Conservation (phyloP, 768 basidiomycete genomes). For the Leccinum sublutescens region DNA sequence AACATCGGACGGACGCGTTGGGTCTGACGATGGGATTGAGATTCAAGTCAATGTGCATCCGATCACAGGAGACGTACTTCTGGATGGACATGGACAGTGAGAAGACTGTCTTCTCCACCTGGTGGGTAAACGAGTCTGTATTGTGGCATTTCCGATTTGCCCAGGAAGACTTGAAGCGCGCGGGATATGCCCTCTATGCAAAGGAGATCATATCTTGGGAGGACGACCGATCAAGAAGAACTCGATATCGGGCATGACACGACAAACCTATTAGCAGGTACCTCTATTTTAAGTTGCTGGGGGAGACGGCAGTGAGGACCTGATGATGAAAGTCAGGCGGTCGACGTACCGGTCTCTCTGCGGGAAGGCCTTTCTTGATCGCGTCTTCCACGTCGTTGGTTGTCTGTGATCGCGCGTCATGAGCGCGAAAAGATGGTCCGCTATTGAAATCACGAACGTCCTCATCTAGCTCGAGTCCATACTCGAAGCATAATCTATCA, state of each 20-base stretch:
- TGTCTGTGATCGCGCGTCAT: constrained; percentile 52
- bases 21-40: constrained; percentile 48
- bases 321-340: not conserved
- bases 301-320: constrained; percentile 9
- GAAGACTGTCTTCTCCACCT: constrained; percentile 60
- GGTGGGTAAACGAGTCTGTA: constrained; percentile 75
- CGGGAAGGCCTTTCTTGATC: constrained; percentile 79
- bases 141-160: constrained; percentile 59
- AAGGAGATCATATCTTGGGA: constrained; percentile 86
- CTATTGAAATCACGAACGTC: constrained; percentile 60
- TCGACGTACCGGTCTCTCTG: constrained; percentile 72
- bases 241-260: not conserved
- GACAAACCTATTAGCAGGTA: constrained; percentile 90
- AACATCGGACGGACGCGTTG: constrained; percentile 85
- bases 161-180: constrained; percentile 80
- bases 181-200: constrained; percentile 96
- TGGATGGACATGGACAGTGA: constrained; percentile 66
- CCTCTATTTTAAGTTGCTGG: constrained; percentile 97
- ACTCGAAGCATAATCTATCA: constrained; percentile 94
- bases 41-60: not conserved
- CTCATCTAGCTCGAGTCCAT: constrained; percentile 96
- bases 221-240: constrained; percentile 6
- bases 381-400: constrained; percentile 83
- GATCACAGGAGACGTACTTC: constrained; percentile 53
- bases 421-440: not conserved